Evolutionary conservation across 805 yeast species (phyloP).

Genomic region (Myxozyma mucilagina): DNA sequence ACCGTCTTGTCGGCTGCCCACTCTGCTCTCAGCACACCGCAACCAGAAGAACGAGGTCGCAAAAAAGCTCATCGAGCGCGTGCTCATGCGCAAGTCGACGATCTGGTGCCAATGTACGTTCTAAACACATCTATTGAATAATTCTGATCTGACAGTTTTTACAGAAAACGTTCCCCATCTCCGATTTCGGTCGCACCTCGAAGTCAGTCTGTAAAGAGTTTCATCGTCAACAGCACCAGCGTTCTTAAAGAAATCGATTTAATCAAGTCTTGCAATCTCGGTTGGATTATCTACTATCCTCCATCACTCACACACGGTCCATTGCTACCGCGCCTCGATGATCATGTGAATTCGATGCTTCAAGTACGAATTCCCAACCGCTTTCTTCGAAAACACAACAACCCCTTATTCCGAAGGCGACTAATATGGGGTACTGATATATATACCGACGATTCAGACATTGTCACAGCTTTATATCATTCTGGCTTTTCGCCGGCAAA

Average conservation of each 20-base stretch:
- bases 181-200: background rate
- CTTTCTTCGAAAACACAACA: slow-evolving; percentile 44
- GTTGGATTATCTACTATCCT: slow-evolving; percentile 55
- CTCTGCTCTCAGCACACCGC: slow-evolving; percentile 11
- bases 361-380: slow-evolving; percentile 58
- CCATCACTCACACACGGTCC: slow-evolving; percentile 4
- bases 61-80: slow-evolving; percentile 37
- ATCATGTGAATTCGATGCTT: slow-evolving; percentile 44
- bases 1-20: slow-evolving; percentile 17
- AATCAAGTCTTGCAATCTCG: slow-evolving; percentile 52
- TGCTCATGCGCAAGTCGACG: slow-evolving; percentile 14
- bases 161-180: background rate
- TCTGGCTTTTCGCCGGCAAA: slow-evolving; percentile 53
- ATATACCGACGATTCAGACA: slow-evolving; percentile 91
- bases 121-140: background rate
- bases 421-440: slow-evolving; percentile 90
- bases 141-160: background rate
- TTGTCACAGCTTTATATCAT: slow-evolving; percentile 72
- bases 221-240: slow-evolving; percentile 44
- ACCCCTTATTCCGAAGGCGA: slow-evolving; percentile 47
- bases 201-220: background rate
- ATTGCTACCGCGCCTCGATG: slow-evolving; percentile 36
- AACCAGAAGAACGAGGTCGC: slow-evolving; percentile 16
- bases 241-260: slow-evolving; percentile 45
- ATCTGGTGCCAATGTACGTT: background rate